These are phyloP conservation scores for Tolypocladium tropicale DNA, from an alignment of 2,329 filamentous ascomycete species.

Conservation along the genomic window DNA sequence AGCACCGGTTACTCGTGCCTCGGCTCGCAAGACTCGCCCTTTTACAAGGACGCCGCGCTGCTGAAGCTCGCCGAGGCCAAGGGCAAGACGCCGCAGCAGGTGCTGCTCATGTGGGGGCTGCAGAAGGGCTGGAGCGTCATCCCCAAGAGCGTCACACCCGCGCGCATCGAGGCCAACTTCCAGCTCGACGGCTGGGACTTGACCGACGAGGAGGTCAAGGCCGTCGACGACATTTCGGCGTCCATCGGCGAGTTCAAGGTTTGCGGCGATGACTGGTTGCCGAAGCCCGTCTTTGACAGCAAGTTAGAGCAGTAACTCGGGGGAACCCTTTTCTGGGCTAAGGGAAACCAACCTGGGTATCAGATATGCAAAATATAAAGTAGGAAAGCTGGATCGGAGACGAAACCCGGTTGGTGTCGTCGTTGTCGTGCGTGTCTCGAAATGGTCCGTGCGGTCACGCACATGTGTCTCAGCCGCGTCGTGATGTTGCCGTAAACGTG, in stretches of 20 bases:
- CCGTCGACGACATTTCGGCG: slow-evolving; percentile 57
- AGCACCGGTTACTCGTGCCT: slow-evolving; percentile 65
- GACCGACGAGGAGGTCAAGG: slow-evolving; percentile 59
- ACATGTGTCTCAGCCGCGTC: background rate
- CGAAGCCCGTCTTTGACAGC: slow-evolving; percentile 73
- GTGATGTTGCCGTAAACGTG: background rate
- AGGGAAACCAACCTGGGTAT: background rate
- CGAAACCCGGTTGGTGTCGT: background rate
- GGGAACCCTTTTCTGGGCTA: too few relatives aligned
- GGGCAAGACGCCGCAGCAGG: slow-evolving; percentile 62
- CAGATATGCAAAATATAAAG: background rate
- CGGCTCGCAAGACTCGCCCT: slow-evolving; percentile 58
- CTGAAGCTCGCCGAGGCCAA: slow-evolving; percentile 53
- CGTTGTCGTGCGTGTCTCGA: background rate
- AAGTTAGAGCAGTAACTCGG: slow-evolving; percentile 38
- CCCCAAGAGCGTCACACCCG: slow-evolving; percentile 69
- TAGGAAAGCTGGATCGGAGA: too few relatives aligned
- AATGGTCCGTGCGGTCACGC: background rate
- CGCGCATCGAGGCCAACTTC: slow-evolving; percentile 67
- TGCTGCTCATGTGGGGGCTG: slow-evolving; percentile 71
- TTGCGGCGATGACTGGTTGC: slow-evolving; percentile 64
- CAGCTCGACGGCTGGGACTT: slow-evolving; percentile 65
- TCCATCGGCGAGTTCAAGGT: slow-evolving; percentile 59
- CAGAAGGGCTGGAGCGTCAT: slow-evolving; percentile 76
- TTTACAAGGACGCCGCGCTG: slow-evolving; percentile 57